phyloP scores from a whole-genome alignment of 2,329 filamentous ascomycete genomes.

The Ophiostoma sp. region DNA sequence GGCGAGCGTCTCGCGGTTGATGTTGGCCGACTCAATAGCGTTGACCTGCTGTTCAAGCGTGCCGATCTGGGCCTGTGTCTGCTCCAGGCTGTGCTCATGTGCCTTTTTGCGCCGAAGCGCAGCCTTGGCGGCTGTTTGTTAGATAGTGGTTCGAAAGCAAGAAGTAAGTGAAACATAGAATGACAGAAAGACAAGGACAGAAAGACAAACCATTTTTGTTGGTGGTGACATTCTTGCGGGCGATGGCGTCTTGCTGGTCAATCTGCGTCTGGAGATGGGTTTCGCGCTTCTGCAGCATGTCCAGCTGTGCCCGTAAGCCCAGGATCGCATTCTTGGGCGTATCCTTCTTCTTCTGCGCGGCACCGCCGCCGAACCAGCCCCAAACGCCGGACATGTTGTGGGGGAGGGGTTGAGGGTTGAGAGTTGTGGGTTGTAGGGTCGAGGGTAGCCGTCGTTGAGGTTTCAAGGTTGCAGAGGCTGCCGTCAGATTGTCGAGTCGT shows the following conservation, averaged over 20 bases:
- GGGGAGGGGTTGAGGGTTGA: neutral
- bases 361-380: conserved; percentile 87
- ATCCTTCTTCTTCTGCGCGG: conserved; percentile 82
- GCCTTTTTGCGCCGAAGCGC: conserved; percentile 91
- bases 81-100: conserved; percentile 85
- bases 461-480: neutral
- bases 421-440: neutral
- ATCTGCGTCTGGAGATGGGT: conserved; percentile 87
- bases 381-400: conserved; percentile 59
- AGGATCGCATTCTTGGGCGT: conserved; percentile 96
- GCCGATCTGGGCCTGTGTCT: conserved; percentile 82
- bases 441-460: neutral
- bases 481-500: neutral
- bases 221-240: conserved; percentile 77
- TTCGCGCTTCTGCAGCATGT: conserved; percentile 97
- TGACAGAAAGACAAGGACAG: neutral
- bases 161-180: neutral
- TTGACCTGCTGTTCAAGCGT: conserved; percentile 95
- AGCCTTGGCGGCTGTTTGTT: conserved; percentile 69
- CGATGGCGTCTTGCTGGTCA: conserved; percentile 82
- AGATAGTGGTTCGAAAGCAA: neutral
- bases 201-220: conserved; percentile 78
- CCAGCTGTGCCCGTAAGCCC: conserved; percentile 76
- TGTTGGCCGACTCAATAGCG: conserved; percentile 95
- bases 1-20: conserved; percentile 92